Evolutionary conservation across 2,329 filamentous ascomycete species (phyloP).

Genomic region (Dothidotthia symphoricarpi): DNA sequence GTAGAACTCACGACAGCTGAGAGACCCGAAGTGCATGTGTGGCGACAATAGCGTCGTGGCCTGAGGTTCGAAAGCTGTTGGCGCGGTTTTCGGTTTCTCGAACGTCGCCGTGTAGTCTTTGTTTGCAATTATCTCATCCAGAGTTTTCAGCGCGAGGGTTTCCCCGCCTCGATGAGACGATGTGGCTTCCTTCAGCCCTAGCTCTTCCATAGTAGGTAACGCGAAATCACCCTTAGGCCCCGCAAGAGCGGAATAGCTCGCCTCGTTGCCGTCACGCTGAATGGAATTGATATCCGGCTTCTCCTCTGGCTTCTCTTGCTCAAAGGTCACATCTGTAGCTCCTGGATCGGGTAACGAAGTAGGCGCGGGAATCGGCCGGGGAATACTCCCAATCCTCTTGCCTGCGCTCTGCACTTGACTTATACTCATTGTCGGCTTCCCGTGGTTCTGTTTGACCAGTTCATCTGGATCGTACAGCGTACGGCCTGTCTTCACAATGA

Average conservation of each 20-base stretch:
- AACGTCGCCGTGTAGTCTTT: constrained; percentile 70
- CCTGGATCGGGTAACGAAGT: constrained; percentile 63
- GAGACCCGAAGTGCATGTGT: constrained; percentile 70
- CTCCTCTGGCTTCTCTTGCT: constrained; percentile 54
- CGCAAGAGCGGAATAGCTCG: constrained; percentile 59
- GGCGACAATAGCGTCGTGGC: constrained; percentile 72
- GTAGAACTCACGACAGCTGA: constrained; percentile 71
- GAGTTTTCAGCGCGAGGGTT: constrained; percentile 57
- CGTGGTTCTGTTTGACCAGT: constrained; percentile 62
- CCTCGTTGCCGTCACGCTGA: constrained; percentile 55
- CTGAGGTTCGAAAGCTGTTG: constrained; percentile 69
- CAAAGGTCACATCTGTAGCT: constrained; percentile 58
- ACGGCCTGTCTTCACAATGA: constrained; percentile 63
- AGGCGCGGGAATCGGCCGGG: constrained; percentile 61
- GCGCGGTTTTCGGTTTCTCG: constrained; percentile 72
- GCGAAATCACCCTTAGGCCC: constrained; percentile 69
- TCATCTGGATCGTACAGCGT: constrained; percentile 74
- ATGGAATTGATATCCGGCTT: constrained; percentile 61
- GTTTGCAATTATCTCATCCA: constrained; percentile 61
- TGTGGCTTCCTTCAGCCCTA: constrained; percentile 61
- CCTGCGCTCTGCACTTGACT: constrained; percentile 61
- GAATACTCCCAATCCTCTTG: constrained; percentile 61
- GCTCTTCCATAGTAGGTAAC: constrained; percentile 68
- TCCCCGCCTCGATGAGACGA: constrained; percentile 72
- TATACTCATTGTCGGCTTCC: constrained; percentile 74